These are phyloP conservation scores for Penstemon barbatus DNA, from an alignment of 257 asterid genomes.

Conservation along the genomic window DNA sequence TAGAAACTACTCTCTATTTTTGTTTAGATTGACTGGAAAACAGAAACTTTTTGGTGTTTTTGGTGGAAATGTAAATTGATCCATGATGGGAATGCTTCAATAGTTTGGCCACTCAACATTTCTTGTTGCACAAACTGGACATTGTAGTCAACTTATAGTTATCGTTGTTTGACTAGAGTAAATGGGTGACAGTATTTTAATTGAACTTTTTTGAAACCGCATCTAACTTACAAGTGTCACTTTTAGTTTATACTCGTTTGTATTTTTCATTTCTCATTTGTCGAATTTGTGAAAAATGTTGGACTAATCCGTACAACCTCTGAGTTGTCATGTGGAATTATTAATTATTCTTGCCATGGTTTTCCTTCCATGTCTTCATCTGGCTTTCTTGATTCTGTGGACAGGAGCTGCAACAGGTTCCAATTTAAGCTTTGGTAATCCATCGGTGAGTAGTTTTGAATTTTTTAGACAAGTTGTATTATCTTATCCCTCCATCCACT, in stretches of 20 bases:
- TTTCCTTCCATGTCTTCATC: slow-evolving; percentile 21
- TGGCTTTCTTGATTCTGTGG: slow-evolving; percentile 26
- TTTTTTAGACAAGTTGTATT: not conserved
- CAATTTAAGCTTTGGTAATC: slow-evolving; percentile 80
- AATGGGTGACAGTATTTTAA: not conserved
- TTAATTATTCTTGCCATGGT: slow-evolving; percentile 11
- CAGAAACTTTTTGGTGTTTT: no score
- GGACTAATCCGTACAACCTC: no score
- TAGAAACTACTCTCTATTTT: no score
- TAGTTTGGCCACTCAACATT: not conserved
- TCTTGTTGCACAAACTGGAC: not conserved
- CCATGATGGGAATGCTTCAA: slow-evolving; percentile 4
- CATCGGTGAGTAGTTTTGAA: slow-evolving; percentile 59
- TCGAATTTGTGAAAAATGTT: no score
- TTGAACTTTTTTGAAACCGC: not conserved
- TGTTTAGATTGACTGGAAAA: no score
- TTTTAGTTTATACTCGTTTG: no score
- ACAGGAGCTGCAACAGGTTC: slow-evolving; percentile 80
- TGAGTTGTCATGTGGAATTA: not conserved
- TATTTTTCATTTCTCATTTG: no score
- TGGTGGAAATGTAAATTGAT: no score
- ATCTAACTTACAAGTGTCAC: not conserved
- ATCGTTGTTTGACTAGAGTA: slow-evolving; percentile 1
- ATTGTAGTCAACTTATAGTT: slow-evolving; percentile 1
- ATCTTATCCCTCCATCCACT: not conserved